These are phyloP conservation scores for Pinus tabuliformis DNA, from an alignment of 75 land plant genomes.

Conservation along the genomic window DNA sequence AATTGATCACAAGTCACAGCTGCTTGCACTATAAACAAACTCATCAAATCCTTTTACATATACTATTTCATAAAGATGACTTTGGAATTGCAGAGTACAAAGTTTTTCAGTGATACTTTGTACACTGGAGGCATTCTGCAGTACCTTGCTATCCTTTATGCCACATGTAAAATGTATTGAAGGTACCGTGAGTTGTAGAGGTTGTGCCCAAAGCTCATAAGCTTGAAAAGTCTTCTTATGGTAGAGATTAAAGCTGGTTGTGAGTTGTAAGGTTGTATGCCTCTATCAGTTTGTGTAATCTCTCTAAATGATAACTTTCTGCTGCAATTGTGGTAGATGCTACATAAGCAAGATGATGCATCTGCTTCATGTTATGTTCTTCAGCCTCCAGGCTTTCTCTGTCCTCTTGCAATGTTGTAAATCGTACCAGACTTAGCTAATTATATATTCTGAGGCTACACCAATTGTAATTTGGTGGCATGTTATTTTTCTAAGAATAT, in stretches of 20 bases:
- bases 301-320: background rate
- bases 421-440: background rate
- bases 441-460: background rate
- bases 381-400: background rate
- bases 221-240: background rate
- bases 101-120: background rate
- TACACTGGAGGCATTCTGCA: background rate
- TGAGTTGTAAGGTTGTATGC: background rate
- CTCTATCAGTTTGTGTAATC: background rate
- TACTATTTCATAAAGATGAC: background rate
- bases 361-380: background rate
- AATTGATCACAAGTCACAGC: conserved; percentile 70
- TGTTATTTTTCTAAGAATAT: too few species aligned
- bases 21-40: conserved; percentile 29
- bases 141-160: background rate
- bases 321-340: background rate
- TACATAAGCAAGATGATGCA: background rate
- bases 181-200: background rate
- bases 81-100: conserved; percentile 1
- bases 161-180: background rate
- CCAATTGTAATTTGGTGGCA: too few species aligned
- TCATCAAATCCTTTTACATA: background rate
- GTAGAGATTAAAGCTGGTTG: background rate
- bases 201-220: background rate
- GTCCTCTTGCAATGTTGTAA: background rate